Percentiles rank a stretch among this genome's conserved stretches.
Conservation (phyloP, 305 asterid species). For the Fraxinus baroniana region DNA sequence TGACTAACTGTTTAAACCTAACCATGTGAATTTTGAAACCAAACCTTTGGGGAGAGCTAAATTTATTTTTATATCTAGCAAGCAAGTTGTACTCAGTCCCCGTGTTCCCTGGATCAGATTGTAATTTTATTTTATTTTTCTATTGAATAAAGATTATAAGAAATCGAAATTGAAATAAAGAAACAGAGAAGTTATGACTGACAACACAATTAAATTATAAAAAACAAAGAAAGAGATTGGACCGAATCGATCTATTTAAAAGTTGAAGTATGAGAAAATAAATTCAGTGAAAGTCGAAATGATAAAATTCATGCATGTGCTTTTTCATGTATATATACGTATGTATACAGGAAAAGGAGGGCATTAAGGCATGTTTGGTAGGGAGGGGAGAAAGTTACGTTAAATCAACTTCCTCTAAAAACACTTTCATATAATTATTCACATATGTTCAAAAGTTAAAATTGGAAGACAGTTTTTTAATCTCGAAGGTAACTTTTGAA, state of each 20-base stretch:
- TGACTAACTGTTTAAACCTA: conserved; percentile 18
- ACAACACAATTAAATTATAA: neutral
- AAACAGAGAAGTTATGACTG: neutral
- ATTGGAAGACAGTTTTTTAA: too few species aligned
- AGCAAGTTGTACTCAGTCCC: neutral
- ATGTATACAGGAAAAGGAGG: neutral
- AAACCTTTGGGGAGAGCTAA: neutral
- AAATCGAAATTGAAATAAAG: neutral
- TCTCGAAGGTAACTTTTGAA: neutral
- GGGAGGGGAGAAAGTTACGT: neutral
- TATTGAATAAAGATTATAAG: neutral
- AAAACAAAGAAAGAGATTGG: neutral
- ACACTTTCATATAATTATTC: neutral
- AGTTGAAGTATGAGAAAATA: neutral
- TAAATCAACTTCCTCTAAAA: neutral
- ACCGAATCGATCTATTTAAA: neutral
- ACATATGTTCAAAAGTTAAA: too few species aligned
- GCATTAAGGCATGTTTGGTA: neutral
- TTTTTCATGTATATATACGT: neutral
- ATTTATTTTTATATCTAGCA: neutral
- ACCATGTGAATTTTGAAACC: conserved; percentile 27
- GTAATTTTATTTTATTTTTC: neutral
- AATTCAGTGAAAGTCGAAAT: neutral
- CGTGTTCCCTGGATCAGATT: conserved; percentile 19
- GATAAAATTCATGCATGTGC: neutral